These are phyloP conservation scores for Psilocybe subaeruginosa DNA, from an alignment of 768 basidiomycete genomes.

Conservation along the genomic window DNA sequence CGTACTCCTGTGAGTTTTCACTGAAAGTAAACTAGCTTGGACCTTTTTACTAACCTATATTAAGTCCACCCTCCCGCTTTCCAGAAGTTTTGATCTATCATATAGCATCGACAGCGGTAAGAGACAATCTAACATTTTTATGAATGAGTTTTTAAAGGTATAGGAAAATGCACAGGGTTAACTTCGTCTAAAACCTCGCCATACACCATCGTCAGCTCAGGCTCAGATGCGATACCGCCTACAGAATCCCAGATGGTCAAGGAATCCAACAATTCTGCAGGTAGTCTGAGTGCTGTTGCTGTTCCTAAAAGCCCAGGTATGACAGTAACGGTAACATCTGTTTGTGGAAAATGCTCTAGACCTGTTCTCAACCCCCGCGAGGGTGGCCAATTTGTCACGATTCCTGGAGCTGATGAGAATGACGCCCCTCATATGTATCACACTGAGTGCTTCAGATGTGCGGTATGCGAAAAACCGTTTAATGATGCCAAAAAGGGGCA, in stretches of 20 bases:
- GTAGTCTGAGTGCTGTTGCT: background rate
- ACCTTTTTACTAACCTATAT: background rate
- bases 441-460: slow-evolving; percentile 75
- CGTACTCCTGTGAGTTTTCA: background rate
- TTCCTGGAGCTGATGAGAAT: slow-evolving; percentile 56
- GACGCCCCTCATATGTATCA: slow-evolving; percentile 68
- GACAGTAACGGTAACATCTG: slow-evolving; percentile 39
- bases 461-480: slow-evolving; percentile 64
- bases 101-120: background rate
- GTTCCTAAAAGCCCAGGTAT: slow-evolving; percentile 9
- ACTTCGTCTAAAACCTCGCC: background rate
- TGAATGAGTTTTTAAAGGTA: background rate
- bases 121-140: background rate
- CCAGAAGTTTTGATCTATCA: background rate
- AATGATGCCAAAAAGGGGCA: slow-evolving; percentile 62
- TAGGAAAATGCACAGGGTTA: background rate
- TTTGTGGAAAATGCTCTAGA: slow-evolving; percentile 63
- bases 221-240: background rate
- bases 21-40: background rate
- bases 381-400: slow-evolving; percentile 71
- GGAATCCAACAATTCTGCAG: background rate
- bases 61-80: background rate
- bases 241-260: background rate
- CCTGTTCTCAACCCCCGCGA: slow-evolving; percentile 59
- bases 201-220: background rate